Base-by-base conservation (phyloP, 75 land plant species). In the Gnetum montanum region DNA sequence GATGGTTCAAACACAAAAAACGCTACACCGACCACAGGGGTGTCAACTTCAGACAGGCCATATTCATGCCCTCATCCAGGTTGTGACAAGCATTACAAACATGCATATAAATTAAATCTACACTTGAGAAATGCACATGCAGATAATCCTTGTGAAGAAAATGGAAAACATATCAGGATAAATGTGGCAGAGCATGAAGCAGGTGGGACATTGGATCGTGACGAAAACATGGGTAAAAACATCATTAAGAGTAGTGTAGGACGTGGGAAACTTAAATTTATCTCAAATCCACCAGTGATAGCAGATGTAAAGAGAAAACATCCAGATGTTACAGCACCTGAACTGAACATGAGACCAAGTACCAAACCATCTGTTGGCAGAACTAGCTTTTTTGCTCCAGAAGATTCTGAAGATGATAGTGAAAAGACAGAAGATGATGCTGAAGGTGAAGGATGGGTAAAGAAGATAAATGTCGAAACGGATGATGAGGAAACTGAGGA, bases 21-120 rank as follows among this genome's bases (percentile, higher is more conserved):
- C 29, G 16, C 75, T 44, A 40, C 74, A 8, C 65, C 69, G 27
- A 64, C 59, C 11, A 54, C 65, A 43, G 71, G 63, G 6, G 46
- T 77, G 54, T 69, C 74, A 25, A 67, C 85, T 46, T 54, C 70
- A n/a, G 84, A 82, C 0, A 74, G 87, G 11, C 98, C 98, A 44
- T 88, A 72, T 67, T 86, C 79, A 10, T 94, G 95, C 47, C 98
- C 90, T 23, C 74, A 83, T 43, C 69, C 69, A 49, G 85, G 91
- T 24, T 94, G 98, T 63, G 75, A 70, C 0, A 94, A 94, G 63
- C 57, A 82, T 12, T 94, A 94, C 73, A 88, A 89, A 24, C 95
- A 89, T 45, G 91, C 83, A 37, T 94, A 94, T 69, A 94, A 94
- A 57, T 75, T 89, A 15, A 89, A 89, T 62, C 85, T 94, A 34